Base-by-base conservation (phyloP, 371 early-diverging fungal species). In the Syncephalastrum racemosum region DNA sequence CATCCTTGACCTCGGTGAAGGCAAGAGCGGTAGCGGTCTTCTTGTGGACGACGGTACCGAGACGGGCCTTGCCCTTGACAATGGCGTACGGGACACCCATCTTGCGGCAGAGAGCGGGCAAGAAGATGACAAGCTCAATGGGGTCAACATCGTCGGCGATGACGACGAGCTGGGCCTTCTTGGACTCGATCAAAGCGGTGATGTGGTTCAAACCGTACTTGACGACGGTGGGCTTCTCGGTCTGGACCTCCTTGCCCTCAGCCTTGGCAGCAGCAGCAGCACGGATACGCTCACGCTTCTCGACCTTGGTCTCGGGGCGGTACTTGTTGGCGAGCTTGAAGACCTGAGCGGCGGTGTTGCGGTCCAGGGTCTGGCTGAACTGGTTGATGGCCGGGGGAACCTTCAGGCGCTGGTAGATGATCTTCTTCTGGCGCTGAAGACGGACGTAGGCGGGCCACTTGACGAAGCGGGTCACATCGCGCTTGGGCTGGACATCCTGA, bases 141-240 rank as follows among this genome's bases (percentile, higher is more conserved):
- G 99, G 99, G 84, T 99, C 97, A 70, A 99, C 99, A 82, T 99
- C 98, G 74, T 96, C 87, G 62, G 99, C 99, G 79, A 99, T 99
- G 70, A 99, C 85, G 54, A 99, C 99, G 58, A 99, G 86, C 75
- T 92, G 89, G 70, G 99, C 96, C 90, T 97, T 99, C 91, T 99
- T 99, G 78, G 86, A 83, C 86, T 99, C 99, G 56, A 99, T 84
- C 47, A 99, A 83, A 54, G 95, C 92, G 60, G 97, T 95, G 75
- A 99, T 91, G 89, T 99, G 99, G 91, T 99, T 99, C 73, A 99
- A 89, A 81, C 99, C 99, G 85, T 92, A 95, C 91, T 99, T 98
- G 86, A 98, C 87, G 59, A 95, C 79, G 61, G 88, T 73, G 54
- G 99, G 99, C 92, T 99, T 99, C 80, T 91, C 92, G 68, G 92